These are phyloP conservation scores for Phytopythium litorale DNA, from an alignment of 352 stramenopile genomes.

Conservation along the genomic window DNA sequence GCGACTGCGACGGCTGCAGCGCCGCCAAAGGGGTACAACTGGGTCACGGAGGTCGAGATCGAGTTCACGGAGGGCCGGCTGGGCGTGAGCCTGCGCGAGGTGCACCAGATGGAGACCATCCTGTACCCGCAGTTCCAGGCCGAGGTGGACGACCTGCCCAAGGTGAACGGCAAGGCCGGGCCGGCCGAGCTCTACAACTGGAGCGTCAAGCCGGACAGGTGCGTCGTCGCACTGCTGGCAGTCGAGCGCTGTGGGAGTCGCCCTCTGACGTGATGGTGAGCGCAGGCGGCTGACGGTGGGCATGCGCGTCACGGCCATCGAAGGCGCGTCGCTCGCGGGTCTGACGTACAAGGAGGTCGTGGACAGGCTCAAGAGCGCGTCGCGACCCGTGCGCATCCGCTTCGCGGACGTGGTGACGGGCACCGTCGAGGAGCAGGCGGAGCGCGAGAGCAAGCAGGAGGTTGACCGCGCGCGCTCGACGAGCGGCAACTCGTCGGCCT, in stretches of 20 bases:
- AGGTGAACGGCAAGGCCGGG: slow-evolving; percentile 81
- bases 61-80: slow-evolving; percentile 78
- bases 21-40: slow-evolving; percentile 66
- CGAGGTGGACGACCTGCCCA: slow-evolving; percentile 86
- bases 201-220: slow-evolving; percentile 82
- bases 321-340: slow-evolving; percentile 59
- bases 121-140: slow-evolving; percentile 84
- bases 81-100: slow-evolving; percentile 77
- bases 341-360: slow-evolving; percentile 84
- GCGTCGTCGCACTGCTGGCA: slow-evolving; percentile 1
- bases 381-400: slow-evolving; percentile 66
- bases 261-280: slow-evolving; percentile 4
- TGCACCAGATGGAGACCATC: slow-evolving; percentile 71
- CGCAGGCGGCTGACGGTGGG: slow-evolving; percentile 64
- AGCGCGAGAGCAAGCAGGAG: slow-evolving; percentile 28
- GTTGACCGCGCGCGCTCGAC: slow-evolving; percentile 11
- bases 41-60: slow-evolving; percentile 81
- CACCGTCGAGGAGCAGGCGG: slow-evolving; percentile 64
- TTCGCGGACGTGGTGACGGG: slow-evolving; percentile 82
- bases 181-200: slow-evolving; percentile 87
- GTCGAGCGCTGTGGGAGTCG: not conserved
- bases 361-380: slow-evolving; percentile 65
- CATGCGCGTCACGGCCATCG: slow-evolving; percentile 83
- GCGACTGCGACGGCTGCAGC: slow-evolving; percentile 9
- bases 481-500: slow-evolving; percentile 48